Conservation (phyloP, 2,329 filamentous ascomycete species). For the Eutypa lata region DNA sequence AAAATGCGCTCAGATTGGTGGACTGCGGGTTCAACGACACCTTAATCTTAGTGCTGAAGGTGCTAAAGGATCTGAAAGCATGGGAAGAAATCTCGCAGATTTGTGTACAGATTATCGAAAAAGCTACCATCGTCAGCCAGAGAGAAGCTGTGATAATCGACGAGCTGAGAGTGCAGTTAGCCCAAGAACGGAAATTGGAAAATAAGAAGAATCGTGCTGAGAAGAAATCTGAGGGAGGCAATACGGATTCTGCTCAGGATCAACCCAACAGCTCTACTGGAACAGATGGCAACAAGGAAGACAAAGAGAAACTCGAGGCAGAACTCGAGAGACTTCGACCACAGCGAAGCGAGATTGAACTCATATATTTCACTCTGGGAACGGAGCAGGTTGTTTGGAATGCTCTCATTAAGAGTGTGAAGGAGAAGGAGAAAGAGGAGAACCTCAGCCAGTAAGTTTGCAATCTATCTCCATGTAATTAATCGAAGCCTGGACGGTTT, state of each 20-base stretch:
- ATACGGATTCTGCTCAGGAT: neutral
- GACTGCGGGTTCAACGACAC: constrained; percentile 14
- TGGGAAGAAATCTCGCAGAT: constrained; percentile 19
- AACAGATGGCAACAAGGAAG: neutral
- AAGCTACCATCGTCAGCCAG: constrained; percentile 11
- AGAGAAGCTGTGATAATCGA: constrained; percentile 8
- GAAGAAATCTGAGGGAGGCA: neutral
- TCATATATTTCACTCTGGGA: constrained; percentile 1
- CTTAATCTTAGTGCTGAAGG: constrained; percentile 13
- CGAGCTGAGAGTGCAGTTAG: neutral
- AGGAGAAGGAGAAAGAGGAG: constrained; percentile 5
- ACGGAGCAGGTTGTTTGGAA: constrained; percentile 34
- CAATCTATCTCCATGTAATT: no score
- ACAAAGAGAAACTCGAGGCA: neutral
- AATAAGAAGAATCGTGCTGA: neutral
- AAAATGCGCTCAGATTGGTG: constrained; percentile 16
- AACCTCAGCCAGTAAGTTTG: constrained; percentile 14
- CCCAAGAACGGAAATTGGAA: neutral
- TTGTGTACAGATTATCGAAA: constrained; percentile 15
- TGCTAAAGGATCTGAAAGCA: constrained; percentile 9
- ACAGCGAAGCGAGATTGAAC: neutral
- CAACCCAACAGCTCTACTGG: neutral
- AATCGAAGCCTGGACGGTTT: neutral
- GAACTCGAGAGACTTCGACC: neutral
- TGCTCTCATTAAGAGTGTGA: constrained; percentile 37